These are phyloP conservation scores for Kandelia obovata DNA, from an alignment of 345 rosid species.

Conservation along the genomic window DNA sequence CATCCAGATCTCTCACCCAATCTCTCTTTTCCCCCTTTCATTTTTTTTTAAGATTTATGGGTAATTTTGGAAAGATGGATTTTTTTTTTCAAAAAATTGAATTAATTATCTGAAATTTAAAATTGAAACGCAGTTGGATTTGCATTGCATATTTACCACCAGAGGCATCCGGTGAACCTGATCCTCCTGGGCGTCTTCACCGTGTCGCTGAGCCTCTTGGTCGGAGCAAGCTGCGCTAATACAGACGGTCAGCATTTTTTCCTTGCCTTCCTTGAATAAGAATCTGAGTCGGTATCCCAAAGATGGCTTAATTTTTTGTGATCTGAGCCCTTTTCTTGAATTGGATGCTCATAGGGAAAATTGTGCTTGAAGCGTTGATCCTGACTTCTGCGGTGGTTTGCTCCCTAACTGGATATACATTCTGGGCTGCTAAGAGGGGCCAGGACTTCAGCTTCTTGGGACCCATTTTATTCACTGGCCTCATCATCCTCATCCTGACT, in stretches of 20 bases:
- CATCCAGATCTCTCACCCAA: conserved; percentile 9
- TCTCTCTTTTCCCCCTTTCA: background rate
- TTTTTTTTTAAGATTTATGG: background rate
- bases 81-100: background rate
- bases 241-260: conserved; percentile 58
- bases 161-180: conserved; percentile 87
- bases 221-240: conserved; percentile 87
- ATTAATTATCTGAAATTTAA: background rate
- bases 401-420: conserved; percentile 83
- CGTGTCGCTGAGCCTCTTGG: conserved; percentile 70
- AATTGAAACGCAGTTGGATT: conserved; percentile 64
- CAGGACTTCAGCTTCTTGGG: conserved; percentile 87
- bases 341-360: conserved; percentile 59
- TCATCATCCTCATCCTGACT: conserved; percentile 66
- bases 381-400: conserved; percentile 81
- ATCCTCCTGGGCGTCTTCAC: conserved; percentile 86
- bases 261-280: background rate
- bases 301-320: background rate
- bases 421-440: conserved; percentile 98
- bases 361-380: conserved; percentile 88
- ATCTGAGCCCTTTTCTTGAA: background rate
- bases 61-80: background rate
- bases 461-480: conserved; percentile 86
- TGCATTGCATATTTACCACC: conserved; percentile 89
- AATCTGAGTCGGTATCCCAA: background rate